phyloP scores from a whole-genome alignment of 257 asterid genomes.

The Solanum chilense region DNA sequence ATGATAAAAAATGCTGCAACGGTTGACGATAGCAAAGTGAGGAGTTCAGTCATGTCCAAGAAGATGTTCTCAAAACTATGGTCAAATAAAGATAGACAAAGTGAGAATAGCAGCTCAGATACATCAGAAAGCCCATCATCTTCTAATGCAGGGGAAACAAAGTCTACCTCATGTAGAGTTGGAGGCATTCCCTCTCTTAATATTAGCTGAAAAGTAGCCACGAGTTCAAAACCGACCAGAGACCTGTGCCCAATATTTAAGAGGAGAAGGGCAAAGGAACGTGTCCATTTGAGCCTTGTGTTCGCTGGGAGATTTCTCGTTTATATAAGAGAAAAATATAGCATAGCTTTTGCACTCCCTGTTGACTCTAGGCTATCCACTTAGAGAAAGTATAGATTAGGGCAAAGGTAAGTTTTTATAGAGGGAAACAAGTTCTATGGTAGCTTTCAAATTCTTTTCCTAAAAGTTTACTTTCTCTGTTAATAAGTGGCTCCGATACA shows the following conservation, averaged over 20 bases:
- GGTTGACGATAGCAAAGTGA: conserved; percentile 29
- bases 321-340: background rate
- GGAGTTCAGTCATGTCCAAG: conserved; percentile 13
- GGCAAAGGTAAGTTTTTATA: background rate
- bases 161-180: conserved; percentile 47
- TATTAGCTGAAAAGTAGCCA: background rate
- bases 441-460: background rate
- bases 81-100: conserved; percentile 57
- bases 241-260: background rate
- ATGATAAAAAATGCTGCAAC: conserved; percentile 24
- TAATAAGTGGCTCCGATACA: background rate
- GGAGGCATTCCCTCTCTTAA: conserved; percentile 33
- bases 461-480: background rate
- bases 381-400: background rate
- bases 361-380: background rate
- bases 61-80: conserved; percentile 55
- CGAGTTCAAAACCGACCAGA: background rate
- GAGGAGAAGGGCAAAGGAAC: background rate
- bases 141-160: conserved; percentile 57
- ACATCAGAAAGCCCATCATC: conserved; percentile 79
- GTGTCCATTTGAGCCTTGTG: background rate
- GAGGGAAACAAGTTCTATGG: background rate
- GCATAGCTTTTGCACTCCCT: background rate
- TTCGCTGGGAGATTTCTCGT: background rate
- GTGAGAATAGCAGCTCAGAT: conserved; percentile 75